Percentiles rank a stretch among this genome's conserved stretches.
These are phyloP conservation scores for Naganishia cerealis DNA, from an alignment of 1,284 basidiomycete genomes.

Conservation along the genomic window DNA sequence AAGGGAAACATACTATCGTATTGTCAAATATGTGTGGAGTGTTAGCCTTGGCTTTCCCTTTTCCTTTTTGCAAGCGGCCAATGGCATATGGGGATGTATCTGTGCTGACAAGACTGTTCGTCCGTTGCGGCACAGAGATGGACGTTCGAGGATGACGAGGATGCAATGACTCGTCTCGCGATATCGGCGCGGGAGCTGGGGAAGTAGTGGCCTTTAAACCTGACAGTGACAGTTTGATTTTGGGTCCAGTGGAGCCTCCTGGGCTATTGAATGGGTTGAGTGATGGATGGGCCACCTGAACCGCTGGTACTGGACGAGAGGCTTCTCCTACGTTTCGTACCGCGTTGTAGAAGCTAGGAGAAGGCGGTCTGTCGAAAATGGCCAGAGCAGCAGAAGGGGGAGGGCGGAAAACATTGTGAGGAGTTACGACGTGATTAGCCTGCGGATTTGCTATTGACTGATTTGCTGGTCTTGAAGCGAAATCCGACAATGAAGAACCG, in stretches of 20 bases:
- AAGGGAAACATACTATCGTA: background rate
- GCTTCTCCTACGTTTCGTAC: slow-evolving; percentile 1
- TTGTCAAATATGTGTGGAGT: background rate
- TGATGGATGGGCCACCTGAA: slow-evolving; percentile 2
- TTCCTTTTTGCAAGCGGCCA: slow-evolving; percentile 28
- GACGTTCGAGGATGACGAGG: slow-evolving; percentile 23
- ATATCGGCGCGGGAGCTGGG: background rate
- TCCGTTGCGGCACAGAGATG: slow-evolving; percentile 15
- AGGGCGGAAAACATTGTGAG: slow-evolving; percentile 33
- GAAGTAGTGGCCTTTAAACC: slow-evolving; percentile 11
- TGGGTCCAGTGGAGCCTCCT: slow-evolving; percentile 18
- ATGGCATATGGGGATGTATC: slow-evolving; percentile 33
- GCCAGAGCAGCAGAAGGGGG: slow-evolving; percentile 35
- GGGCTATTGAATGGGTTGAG: slow-evolving; percentile 22
- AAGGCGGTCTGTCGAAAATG: slow-evolving; percentile 35
- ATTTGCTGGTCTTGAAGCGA: slow-evolving; percentile 5
- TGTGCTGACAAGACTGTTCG: slow-evolving; percentile 30
- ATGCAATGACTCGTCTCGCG: background rate
- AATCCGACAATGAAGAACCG: slow-evolving; percentile 3
- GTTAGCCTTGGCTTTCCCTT: slow-evolving; percentile 28
- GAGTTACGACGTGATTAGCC: slow-evolving; percentile 28
- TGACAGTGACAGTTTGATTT: slow-evolving; percentile 22
- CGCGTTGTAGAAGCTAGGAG: slow-evolving; percentile 32
- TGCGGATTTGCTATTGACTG: slow-evolving; percentile 12
- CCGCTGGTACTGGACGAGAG: background rate